Conservation (phyloP, 441 rosid species). For the California macrophylla region DNA sequence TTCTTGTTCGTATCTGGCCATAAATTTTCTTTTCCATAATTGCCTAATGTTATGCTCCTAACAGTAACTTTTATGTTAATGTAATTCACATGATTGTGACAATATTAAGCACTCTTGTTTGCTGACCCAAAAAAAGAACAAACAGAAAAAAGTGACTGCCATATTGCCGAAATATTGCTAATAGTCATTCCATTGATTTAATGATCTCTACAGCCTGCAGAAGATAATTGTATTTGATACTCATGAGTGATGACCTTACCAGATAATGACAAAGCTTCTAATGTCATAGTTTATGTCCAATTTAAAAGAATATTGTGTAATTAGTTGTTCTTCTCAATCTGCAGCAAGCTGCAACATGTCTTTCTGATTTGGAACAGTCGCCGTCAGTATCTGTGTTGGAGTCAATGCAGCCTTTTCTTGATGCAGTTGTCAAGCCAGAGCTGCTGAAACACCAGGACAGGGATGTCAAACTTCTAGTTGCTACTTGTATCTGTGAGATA, state of each 20-base stretch:
- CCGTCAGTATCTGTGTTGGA: conserved; percentile 57
- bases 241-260: conserved; percentile 5
- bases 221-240: conserved; percentile 1
- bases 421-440: conserved; percentile 75
- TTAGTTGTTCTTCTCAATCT: conserved; percentile 18
- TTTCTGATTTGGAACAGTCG: conserved; percentile 80
- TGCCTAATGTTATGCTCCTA: background rate
- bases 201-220: background rate
- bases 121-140: background rate
- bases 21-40: background rate
- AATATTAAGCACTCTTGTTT: background rate
- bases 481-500: conserved; percentile 91
- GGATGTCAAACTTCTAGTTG: conserved; percentile 94
- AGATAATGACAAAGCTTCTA: conserved; percentile 6
- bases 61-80: background rate
- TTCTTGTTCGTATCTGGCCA: background rate
- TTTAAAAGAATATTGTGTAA: conserved; percentile 5
- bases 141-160: background rate
- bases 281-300: background rate
- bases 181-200: background rate
- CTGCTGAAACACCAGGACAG: conserved; percentile 88
- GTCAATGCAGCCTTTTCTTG: conserved; percentile 74
- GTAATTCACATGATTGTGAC: background rate
- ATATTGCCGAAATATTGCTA: background rate
- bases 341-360: conserved; percentile 90